Conservation (phyloP, 768 basidiomycete genomes). For the Boletus fagicola region DNA sequence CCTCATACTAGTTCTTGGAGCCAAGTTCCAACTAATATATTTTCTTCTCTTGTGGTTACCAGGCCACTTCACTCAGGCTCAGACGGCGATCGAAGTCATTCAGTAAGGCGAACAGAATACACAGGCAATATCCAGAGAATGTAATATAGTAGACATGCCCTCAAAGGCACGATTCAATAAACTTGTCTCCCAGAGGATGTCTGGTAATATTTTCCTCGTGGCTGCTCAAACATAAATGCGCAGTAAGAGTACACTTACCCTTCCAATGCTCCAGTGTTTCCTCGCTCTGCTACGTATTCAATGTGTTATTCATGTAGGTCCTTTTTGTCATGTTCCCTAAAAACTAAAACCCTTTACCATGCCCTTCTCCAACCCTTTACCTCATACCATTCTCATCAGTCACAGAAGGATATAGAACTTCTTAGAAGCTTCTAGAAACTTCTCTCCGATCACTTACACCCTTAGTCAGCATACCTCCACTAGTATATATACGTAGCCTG, state of each 20-base stretch:
- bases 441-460: too few relatives aligned
- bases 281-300: slow-evolving; percentile 63
- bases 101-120: neutral
- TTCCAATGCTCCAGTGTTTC: slow-evolving; percentile 76
- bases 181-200: slow-evolving; percentile 78
- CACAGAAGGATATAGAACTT: too few relatives aligned
- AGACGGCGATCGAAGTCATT: neutral
- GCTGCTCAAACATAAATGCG: slow-evolving; percentile 39
- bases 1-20: too few relatives aligned
- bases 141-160: neutral
- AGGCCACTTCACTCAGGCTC: neutral
- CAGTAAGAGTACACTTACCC: slow-evolving; percentile 41
- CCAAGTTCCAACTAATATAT: neutral
- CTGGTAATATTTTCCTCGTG: slow-evolving; percentile 75
- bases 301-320: slow-evolving; percentile 58
- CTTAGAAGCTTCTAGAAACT: too few relatives aligned
- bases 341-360: too few relatives aligned
- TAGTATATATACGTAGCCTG: too few relatives aligned
- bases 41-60: neutral
- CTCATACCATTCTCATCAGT: too few relatives aligned
- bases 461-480: too few relatives aligned
- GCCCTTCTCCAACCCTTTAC: too few relatives aligned
- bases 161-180: slow-evolving; percentile 44
- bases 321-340: too few relatives aligned
- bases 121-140: neutral